phyloP scores from a whole-genome alignment of 73 alveolate genomes.

The Loxodes magnus region DNA sequence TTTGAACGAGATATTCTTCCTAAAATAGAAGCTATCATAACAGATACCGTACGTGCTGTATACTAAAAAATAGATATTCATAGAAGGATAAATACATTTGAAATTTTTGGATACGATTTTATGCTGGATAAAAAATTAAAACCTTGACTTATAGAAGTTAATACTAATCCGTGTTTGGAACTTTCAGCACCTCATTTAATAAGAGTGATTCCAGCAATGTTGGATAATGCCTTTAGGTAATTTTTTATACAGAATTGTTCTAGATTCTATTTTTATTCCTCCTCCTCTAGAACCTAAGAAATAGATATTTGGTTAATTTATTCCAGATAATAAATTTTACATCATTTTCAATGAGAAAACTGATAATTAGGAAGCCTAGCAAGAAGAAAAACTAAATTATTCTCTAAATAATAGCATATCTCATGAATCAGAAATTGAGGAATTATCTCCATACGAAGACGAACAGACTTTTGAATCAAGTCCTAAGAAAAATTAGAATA shows the following conservation, averaged over 20 bases:
- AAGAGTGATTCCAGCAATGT: constrained; percentile 62
- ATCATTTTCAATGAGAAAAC: too few species aligned
- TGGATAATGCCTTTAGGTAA: constrained; percentile 77
- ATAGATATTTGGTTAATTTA: too few species aligned
- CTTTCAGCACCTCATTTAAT: constrained; percentile 56
- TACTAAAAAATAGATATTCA: constrained; percentile 45
- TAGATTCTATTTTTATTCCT: background rate
- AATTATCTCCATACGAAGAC: too few species aligned
- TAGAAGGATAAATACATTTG: constrained; percentile 69
- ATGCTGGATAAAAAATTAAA: constrained; percentile 76
- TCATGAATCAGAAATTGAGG: too few species aligned
- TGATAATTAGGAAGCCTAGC: too few species aligned
- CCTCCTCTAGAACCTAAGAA: background rate
- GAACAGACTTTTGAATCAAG: too few species aligned
- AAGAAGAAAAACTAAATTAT: too few species aligned
- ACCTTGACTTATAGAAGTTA: constrained; percentile 86
- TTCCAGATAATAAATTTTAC: too few species aligned
- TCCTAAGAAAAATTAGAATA: too few species aligned
- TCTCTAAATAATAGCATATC: too few species aligned
- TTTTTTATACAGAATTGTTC: too few species aligned
- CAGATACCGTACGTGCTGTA: constrained; percentile 41
- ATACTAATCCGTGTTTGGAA: constrained; percentile 97
- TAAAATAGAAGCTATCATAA: constrained; percentile 36
- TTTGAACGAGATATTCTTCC: constrained; percentile 43
- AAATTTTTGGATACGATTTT: constrained; percentile 91